These are phyloP conservation scores for Trichosporon sp. DNA, from an alignment of 1,284 basidiomycete species.

Conservation along the genomic window DNA sequence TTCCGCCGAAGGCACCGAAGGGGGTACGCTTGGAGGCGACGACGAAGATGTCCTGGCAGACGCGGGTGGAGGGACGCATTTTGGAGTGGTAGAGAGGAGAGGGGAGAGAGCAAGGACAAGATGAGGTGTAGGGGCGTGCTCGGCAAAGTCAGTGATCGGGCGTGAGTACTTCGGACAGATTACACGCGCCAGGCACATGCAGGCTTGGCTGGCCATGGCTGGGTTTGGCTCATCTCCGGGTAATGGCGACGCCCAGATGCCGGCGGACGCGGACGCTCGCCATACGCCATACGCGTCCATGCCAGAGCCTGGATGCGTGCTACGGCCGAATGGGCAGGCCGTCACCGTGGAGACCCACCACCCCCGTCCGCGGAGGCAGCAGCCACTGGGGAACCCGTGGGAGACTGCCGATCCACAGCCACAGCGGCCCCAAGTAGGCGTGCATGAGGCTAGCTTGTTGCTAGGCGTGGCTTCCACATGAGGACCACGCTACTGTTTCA, in stretches of 20 bases:
- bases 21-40: conserved; percentile 52
- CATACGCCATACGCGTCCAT: no score
- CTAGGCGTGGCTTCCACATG: no score
- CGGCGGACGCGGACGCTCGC: no score
- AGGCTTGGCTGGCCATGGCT: no score
- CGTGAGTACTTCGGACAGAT: neutral
- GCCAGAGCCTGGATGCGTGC: neutral
- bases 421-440: no score
- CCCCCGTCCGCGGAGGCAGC: neutral
- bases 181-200: neutral
- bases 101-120: neutral
- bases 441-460: no score
- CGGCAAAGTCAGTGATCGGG: neutral
- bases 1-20: conserved; percentile 56
- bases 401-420: neutral
- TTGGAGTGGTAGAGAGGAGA: neutral
- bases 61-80: conserved; percentile 13
- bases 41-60: conserved; percentile 37
- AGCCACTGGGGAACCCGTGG: neutral
- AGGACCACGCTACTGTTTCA: no score
- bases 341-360: neutral
- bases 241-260: neutral
- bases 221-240: no score
- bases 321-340: neutral
- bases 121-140: no score